These are phyloP conservation scores for Volutella citrinella DNA, from an alignment of 2,329 filamentous ascomycete species.

Conservation along the genomic window DNA sequence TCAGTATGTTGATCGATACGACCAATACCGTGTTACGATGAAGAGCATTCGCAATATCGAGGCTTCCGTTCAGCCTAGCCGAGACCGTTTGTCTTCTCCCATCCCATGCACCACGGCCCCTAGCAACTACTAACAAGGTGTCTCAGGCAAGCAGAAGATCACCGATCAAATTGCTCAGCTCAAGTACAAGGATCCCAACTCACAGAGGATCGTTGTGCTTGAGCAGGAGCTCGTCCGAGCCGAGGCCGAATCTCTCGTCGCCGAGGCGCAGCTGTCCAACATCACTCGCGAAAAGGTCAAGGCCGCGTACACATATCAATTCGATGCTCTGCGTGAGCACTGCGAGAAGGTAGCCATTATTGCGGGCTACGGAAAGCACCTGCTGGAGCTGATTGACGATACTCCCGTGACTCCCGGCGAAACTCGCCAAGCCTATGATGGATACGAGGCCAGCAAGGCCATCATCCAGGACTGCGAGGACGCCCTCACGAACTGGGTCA, in stretches of 20 bases:
- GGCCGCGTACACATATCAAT: constrained; percentile 96
- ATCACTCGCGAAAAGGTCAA: constrained; percentile 99
- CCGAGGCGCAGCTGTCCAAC: constrained; percentile 97
- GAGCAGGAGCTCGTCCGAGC: constrained; percentile 98
- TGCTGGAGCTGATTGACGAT: constrained; percentile 95
- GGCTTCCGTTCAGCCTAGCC: constrained; percentile 94
- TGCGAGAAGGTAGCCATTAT: constrained; percentile 98
- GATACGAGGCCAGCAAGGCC: constrained; percentile 96
- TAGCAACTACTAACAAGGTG: constrained; percentile 6
- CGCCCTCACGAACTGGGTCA: constrained; percentile 94
- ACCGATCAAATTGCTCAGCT: constrained; percentile 97
- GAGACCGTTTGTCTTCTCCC: constrained; percentile 80
- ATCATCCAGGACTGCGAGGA: constrained; percentile 99
- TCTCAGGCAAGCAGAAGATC: constrained; percentile 92
- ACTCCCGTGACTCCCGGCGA: constrained; percentile 96
- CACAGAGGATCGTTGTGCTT: constrained; percentile 92
- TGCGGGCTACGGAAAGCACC: constrained; percentile 94
- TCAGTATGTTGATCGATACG: constrained; percentile 97
- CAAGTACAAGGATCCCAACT: constrained; percentile 99
- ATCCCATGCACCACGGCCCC: too few species aligned
- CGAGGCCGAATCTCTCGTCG: constrained; percentile 97
- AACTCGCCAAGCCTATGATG: constrained; percentile 92
- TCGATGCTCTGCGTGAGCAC: constrained; percentile 94
- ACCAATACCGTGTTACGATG: constrained; percentile 98
- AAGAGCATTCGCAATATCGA: constrained; percentile 99